A percentile compares a stretch with the other conserved stretches of the same genome.
Conservation (phyloP, 768 basidiomycete species). For the Termitomyces sp. region DNA sequence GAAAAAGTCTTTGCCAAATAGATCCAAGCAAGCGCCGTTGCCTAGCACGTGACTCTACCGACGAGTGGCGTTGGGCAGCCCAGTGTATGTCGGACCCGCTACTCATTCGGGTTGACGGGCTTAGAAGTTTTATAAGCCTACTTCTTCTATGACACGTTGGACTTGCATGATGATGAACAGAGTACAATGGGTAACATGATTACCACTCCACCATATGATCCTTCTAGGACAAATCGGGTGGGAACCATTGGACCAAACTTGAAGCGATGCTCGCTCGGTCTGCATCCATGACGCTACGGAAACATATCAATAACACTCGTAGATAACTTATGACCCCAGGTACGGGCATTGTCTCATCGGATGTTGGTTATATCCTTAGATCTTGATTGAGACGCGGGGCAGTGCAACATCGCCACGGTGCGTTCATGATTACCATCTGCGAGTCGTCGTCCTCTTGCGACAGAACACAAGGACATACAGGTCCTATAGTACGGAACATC, state of each 20-base stretch:
- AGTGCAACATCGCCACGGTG: background rate
- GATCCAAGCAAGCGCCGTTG: constrained; percentile 16
- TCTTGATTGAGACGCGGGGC: background rate
- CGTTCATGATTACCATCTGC: background rate
- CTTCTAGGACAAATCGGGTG: background rate
- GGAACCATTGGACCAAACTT: background rate
- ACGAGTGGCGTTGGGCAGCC: no score
- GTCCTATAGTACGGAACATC: background rate
- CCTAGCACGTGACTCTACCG: background rate
- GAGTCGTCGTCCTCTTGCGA: background rate
- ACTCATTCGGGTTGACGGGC: background rate
- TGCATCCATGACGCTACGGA: background rate
- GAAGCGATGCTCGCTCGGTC: background rate
- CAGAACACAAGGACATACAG: background rate
- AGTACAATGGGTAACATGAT: background rate
- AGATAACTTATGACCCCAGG: background rate
- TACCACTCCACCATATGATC: background rate
- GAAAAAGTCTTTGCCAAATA: constrained; percentile 35
- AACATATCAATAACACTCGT: background rate
- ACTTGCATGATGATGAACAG: background rate
- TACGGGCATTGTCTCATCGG: background rate
- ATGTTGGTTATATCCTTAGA: background rate
- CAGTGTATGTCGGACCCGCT: background rate
- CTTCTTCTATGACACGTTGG: background rate
- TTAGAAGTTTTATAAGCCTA: background rate